Base-by-base conservation (phyloP, 345 rosid species). In the Populus ilicifolia region DNA sequence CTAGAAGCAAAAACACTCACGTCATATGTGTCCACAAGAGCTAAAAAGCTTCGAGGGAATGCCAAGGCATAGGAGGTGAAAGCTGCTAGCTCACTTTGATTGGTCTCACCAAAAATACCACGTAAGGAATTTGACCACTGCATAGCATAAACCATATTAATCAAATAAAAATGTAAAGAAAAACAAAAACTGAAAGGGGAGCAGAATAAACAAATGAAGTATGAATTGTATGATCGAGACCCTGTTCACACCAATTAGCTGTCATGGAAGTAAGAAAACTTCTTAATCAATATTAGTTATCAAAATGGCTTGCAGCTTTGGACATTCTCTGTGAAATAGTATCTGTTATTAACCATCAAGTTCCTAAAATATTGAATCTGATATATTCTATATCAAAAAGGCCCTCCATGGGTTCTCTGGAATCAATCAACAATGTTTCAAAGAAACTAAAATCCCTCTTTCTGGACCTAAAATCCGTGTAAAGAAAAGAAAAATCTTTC, bases 21-120 rank as follows among this genome's bases (percentile, higher is more conserved):
- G 68, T 96, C 98, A 56, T 93, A 93, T 71, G 98, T 93, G 76
- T 96, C 98, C 33, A 96, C 95, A 76, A 96, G 97, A 75, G 98
- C 97, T 18, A 92, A 87, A 84, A 96, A 90, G 86, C 84, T 80
- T 7, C 77, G 86, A 27, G 99, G 99, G 84, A 96, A 96, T 17
- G 99, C 97, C 86, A 93, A 80, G 27, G 99, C 99, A 73, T 96
- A 96, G 43, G 97, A 92, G 50, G 88, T 89, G 83, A 93, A 96
- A 7, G 98, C 97, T 64, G 99, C 94, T 36, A 96, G 92, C 86
- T 96, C 99, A 30, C 98, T 93, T 84, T 89, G 89, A 84, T 96
- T 96, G 67, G 98, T 96, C 88, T 93, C 95, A 29, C 93, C 90
- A 75, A 92, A 90, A 70, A 71, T 73, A 48, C 89, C 90, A 72